phyloP scores from a whole-genome alignment of 305 asterid species.

The Fraxinus baroniana region DNA sequence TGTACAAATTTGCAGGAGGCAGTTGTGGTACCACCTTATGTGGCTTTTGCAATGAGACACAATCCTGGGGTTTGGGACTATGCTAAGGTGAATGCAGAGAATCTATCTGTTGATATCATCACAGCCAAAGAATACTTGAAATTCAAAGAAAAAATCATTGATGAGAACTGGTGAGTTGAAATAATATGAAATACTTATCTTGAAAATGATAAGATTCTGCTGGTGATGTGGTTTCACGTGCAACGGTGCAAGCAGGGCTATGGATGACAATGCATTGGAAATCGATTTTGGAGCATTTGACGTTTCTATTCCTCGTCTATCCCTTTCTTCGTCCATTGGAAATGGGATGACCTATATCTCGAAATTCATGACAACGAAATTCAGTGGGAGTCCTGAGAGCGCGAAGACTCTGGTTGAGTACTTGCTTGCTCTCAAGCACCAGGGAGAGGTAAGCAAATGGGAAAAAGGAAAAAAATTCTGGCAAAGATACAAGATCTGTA shows the following conservation, averaged over 20 bases:
- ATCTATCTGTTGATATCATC: constrained; percentile 50
- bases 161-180: constrained; percentile 57
- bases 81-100: constrained; percentile 60
- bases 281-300: constrained; percentile 73
- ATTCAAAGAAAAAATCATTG: constrained; percentile 58
- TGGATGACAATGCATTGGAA: constrained; percentile 72
- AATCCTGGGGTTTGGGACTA: constrained; percentile 73
- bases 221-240: neutral
- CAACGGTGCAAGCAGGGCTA: constrained; percentile 71
- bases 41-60: constrained; percentile 68
- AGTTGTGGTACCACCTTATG: constrained; percentile 66
- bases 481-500: neutral
- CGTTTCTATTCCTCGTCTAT: constrained; percentile 38
- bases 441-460: constrained; percentile 56
- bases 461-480: neutral
- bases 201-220: neutral
- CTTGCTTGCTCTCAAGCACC: constrained; percentile 59
- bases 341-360: constrained; percentile 56
- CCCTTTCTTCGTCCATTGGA: constrained; percentile 67
- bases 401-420: constrained; percentile 58
- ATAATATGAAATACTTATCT: constrained; percentile 11
- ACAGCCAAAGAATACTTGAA: constrained; percentile 58
- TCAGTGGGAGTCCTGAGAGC: constrained; percentile 44
- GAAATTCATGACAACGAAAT: constrained; percentile 60
- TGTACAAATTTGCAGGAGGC: constrained; percentile 57